Percentiles rank a stretch among this genome's conserved stretches.
These are phyloP conservation scores for Cyberlindnera bimundalis DNA, from an alignment of 805 yeast genomes.

Conservation along the genomic window DNA sequence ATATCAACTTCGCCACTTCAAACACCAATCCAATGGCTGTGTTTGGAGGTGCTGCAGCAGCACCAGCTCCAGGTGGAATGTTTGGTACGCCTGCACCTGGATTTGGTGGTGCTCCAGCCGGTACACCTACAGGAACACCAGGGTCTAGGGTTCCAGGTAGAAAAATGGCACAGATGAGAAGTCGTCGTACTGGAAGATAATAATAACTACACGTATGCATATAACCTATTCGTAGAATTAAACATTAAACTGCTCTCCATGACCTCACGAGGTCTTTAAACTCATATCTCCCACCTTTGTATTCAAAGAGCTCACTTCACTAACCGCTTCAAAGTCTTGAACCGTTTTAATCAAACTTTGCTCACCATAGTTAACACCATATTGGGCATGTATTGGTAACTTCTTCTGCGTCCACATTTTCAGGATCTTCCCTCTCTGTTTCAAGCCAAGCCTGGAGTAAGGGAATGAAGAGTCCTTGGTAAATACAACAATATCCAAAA, in stretches of 20 bases:
- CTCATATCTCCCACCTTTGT: conserved; percentile 9
- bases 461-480: conserved; percentile 62
- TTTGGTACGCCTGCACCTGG: conserved; percentile 17
- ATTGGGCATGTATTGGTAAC: conserved; percentile 39
- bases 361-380: conserved; percentile 67
- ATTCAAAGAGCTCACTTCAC: conserved; percentile 10
- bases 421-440: conserved; percentile 71
- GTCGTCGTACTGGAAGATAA: conserved; percentile 24
- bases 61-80: conserved; percentile 10
- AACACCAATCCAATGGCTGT: conserved; percentile 10
- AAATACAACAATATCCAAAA: conserved; percentile 82
- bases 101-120: conserved; percentile 15
- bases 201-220: background rate
- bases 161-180: conserved; percentile 27
- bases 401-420: conserved; percentile 50
- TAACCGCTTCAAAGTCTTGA: conserved; percentile 35
- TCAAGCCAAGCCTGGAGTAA: conserved; percentile 66
- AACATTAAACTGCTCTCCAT: background rate
- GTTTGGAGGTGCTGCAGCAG: conserved; percentile 14
- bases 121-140: conserved; percentile 17
- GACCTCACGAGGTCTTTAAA: background rate
- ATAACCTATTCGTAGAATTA: conserved; percentile 1
- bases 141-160: conserved; percentile 22
- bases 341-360: conserved; percentile 54
- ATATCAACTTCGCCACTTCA: conserved; percentile 14